Percentiles rank a stretch among this genome's conserved stretches.
These are phyloP conservation scores for Arthonia radiata DNA, from an alignment of 495 filamentous ascomycete species.

Conservation along the genomic window DNA sequence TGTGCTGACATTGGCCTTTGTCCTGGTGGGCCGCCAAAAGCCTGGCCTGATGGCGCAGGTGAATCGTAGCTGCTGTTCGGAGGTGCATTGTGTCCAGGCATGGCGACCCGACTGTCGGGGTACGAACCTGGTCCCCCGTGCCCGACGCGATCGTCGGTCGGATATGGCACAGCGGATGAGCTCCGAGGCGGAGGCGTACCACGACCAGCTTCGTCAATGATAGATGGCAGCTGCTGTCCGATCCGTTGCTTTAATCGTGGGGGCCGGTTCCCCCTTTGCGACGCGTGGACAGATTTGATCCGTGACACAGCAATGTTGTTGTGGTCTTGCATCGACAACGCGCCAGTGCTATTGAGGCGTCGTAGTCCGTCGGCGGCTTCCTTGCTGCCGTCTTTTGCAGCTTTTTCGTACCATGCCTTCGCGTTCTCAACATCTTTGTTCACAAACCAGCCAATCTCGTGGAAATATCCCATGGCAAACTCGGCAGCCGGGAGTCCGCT, in stretches of 20 bases:
- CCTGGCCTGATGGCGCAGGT: constrained; percentile 2
- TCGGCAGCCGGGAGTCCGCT: constrained; percentile 69
- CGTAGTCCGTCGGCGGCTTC: constrained; percentile 66
- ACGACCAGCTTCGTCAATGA: constrained; percentile 6
- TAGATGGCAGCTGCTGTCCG: neutral
- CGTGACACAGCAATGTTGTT: constrained; percentile 70
- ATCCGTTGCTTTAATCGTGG: constrained; percentile 26
- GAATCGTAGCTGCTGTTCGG: constrained; percentile 16
- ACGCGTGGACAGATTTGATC: constrained; percentile 84
- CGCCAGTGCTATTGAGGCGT: constrained; percentile 63
- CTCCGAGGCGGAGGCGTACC: constrained; percentile 5
- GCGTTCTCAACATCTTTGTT: constrained; percentile 61
- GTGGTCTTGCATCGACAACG: constrained; percentile 71
- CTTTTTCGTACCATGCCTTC: constrained; percentile 70
- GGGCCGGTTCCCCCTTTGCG: constrained; percentile 45
- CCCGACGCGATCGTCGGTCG: constrained; percentile 4
- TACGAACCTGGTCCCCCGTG: too few species aligned
- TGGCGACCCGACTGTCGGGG: too few species aligned
- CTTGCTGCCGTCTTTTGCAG: constrained; percentile 74
- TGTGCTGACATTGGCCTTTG: too few species aligned
- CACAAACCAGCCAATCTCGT: constrained; percentile 83
- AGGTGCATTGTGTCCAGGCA: constrained; percentile 17
- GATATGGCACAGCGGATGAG: constrained; percentile 3
- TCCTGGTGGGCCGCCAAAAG: constrained; percentile 5
- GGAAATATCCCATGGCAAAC: constrained; percentile 93